Base-by-base conservation (phyloP, 352 stramenopile genomes). In the Phytophthora pisi region DNA sequence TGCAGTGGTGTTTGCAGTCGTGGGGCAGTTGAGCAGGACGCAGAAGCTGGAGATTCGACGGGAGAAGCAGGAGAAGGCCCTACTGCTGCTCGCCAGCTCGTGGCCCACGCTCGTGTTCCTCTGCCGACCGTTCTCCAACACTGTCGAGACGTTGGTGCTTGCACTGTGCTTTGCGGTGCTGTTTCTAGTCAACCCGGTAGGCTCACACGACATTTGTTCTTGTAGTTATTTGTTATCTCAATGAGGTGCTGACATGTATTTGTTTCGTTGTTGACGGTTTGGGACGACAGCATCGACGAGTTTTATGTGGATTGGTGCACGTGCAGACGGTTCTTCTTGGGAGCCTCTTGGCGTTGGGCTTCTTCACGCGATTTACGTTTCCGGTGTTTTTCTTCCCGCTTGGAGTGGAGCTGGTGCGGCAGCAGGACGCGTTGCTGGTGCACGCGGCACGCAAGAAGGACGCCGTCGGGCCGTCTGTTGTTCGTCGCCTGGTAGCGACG, bases 321-420 rank as follows among this genome's bases (percentile, higher is more conserved):
- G n/a, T 64, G 1, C 84, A 91, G 51, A 89, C 82, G 9, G 34
- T 89, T 42, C 5, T 82, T 2, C 74, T 96, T n/a, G 88, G 88
- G 3, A 75, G 64, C 59, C 68, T 92, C n/a, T 64, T 92, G 20
- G 86, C 84, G 0, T 2, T 91, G 6, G 89, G 84, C 30, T 78
- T 92, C 51, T 96, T 95, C 66, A 90, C 81, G 26, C 74, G 88
- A 18, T 93, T 96, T 71, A 94, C 87, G 8, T 96, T 96, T 64
- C 68, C 79, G 13, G 70, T 89, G 50, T 96, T 95, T 72, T 95
- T 93, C 72, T 75, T 92, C 36, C 84, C 87, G 0, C 47, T 95
- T 40, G 85, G 82, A 5, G 6, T 95, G 34, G 79, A 92, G 49
- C 76, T 95, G 10, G 77, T 88, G 7, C 77, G 74, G 11, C 72